Evolutionary conservation across 257 asterid species (phyloP).

Genomic region (Asclepias syriaca): DNA sequence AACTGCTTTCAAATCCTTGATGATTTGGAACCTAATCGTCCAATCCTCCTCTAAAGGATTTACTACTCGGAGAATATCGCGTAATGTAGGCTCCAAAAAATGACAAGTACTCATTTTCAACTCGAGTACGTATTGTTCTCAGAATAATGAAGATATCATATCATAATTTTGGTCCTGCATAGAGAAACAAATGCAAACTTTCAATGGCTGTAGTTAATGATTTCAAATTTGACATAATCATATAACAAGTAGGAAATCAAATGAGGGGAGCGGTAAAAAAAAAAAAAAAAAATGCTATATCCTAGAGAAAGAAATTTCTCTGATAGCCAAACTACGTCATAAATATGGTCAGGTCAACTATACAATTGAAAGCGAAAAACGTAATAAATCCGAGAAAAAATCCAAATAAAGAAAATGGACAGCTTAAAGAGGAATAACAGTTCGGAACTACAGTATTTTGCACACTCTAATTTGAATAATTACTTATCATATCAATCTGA

Average conservation of each 20-base stretch:
- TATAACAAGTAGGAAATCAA: not conserved
- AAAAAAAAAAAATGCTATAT: not conserved
- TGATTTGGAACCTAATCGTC: slow-evolving; percentile 44
- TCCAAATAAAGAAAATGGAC: not conserved
- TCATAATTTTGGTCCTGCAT: slow-evolving; percentile 15
- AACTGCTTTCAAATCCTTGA: slow-evolving; percentile 51
- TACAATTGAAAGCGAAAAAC: not conserved
- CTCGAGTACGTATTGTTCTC: slow-evolving; percentile 6
- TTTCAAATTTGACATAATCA: not conserved
- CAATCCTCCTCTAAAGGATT: slow-evolving; percentile 67
- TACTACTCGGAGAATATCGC: slow-evolving; percentile 42
- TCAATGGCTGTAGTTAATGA: not conserved
- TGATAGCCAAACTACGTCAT: not conserved
- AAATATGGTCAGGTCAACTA: not conserved
- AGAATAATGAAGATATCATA: not conserved
- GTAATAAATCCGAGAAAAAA: not conserved
- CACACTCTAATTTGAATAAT: not conserved
- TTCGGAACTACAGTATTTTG: not conserved
- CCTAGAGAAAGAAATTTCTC: not conserved
- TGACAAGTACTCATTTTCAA: slow-evolving; percentile 42
- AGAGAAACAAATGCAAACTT: slow-evolving; percentile 3
- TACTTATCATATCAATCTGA: too few species aligned
- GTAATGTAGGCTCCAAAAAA: slow-evolving; percentile 47
- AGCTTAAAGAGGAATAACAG: not conserved
- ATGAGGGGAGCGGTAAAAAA: not conserved